A percentile compares a stretch with the other conserved stretches of the same genome.
These are phyloP conservation scores for Bryopsis sp. DNA, from an alignment of 139 green algal genomes.

Conservation along the genomic window DNA sequence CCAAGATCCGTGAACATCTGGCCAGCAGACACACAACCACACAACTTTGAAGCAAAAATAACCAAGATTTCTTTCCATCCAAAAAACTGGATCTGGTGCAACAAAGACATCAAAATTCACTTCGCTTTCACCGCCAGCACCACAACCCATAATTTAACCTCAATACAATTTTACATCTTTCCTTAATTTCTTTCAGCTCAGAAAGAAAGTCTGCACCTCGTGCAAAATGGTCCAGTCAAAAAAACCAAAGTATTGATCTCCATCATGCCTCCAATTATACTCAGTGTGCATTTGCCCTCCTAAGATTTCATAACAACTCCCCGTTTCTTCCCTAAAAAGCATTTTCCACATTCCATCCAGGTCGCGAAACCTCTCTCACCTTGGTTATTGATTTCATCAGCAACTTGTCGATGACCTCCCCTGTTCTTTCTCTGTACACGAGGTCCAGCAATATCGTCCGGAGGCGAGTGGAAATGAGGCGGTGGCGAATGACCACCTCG, in stretches of 20 bases:
- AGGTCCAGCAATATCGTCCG: constrained; percentile 61
- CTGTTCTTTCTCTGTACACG: constrained; percentile 58
- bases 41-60: neutral
- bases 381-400: constrained; percentile 71
- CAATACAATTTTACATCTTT: too few species aligned
- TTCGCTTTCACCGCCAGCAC: too few species aligned
- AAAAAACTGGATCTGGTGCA: too few species aligned
- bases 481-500: constrained; percentile 68
- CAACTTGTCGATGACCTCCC: constrained; percentile 72
- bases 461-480: constrained; percentile 61
- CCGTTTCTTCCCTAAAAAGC: neutral
- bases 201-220: too few species aligned
- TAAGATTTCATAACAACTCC: neutral
- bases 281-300: too few species aligned
- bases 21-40: neutral
- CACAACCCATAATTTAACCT: too few species aligned
- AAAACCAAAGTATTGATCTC: too few species aligned
- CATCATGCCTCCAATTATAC: too few species aligned
- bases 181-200: too few species aligned
- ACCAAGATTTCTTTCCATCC: too few species aligned
- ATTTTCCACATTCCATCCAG: neutral
- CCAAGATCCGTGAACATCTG: constrained; percentile 92
- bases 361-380: constrained; percentile 24
- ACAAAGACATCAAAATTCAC: too few species aligned
- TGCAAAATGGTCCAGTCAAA: too few species aligned